Percentiles rank a stretch among this genome's conserved stretches.
Evolutionary conservation across 1,139 yeast genomes (phyloP).

Genomic region (Protomyces inundatus): DNA sequence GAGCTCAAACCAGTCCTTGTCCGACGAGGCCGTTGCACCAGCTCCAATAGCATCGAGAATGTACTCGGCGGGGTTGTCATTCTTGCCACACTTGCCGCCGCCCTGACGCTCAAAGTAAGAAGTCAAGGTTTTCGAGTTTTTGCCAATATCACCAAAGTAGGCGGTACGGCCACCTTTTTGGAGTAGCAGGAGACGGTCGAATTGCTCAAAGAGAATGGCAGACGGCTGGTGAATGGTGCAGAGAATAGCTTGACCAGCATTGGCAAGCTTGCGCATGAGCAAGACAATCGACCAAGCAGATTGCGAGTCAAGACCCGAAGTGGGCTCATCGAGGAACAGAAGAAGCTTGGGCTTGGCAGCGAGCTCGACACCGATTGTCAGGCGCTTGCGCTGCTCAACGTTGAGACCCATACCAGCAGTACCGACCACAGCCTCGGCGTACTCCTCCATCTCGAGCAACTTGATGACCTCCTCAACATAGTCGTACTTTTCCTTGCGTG

Average conservation of each 20-base stretch:
- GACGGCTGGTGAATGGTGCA: conserved; percentile 85
- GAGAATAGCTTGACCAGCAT: conserved; percentile 73
- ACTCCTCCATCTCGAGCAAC: conserved; percentile 63
- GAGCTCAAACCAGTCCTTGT: conserved; percentile 57
- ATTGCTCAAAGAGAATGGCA: conserved; percentile 66
- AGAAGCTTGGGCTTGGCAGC: conserved; percentile 81
- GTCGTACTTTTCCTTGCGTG: conserved; percentile 56
- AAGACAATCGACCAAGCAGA: conserved; percentile 84
- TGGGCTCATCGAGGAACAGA: conserved; percentile 83
- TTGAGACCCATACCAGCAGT: conserved; percentile 73
- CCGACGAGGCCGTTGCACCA: conserved; percentile 67
- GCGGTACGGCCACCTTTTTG: conserved; percentile 73
- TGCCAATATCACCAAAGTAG: conserved; percentile 75
- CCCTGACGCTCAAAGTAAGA: conserved; percentile 66
- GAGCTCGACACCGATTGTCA: conserved; percentile 79
- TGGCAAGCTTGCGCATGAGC: conserved; percentile 65
- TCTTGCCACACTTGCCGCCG: conserved; percentile 58
- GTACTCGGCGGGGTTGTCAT: conserved; percentile 78
- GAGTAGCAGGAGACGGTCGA: conserved; percentile 66
- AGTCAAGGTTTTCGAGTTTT: conserved; percentile 54
- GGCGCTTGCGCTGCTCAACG: conserved; percentile 79
- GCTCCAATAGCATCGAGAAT: conserved; percentile 75
- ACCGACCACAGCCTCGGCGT: conserved; percentile 80
- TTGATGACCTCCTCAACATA: conserved; percentile 68
- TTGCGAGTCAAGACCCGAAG: conserved; percentile 88